These are phyloP conservation scores for Lycium barbarum DNA, from an alignment of 257 asterid species.

Conservation along the genomic window DNA sequence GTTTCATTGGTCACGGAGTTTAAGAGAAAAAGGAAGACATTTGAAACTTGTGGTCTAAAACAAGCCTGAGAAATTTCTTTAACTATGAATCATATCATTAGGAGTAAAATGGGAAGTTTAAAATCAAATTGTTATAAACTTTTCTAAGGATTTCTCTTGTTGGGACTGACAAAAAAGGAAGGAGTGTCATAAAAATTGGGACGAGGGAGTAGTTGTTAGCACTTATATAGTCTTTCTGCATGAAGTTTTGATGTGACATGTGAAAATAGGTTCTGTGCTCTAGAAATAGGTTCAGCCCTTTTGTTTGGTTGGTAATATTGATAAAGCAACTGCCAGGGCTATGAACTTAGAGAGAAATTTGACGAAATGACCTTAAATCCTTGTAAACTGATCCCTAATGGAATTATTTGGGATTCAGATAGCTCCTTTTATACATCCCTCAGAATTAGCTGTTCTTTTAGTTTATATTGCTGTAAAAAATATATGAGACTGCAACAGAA, in stretches of 20 bases:
- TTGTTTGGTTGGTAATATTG: conserved; percentile 21
- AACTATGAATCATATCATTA: too few relatives aligned
- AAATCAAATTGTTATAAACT: too few relatives aligned
- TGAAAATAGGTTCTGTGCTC: neutral
- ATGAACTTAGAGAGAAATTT: conserved; percentile 24
- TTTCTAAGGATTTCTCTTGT: too few relatives aligned
- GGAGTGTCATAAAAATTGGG: too few relatives aligned
- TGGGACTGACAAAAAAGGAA: too few relatives aligned
- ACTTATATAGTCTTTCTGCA: neutral
- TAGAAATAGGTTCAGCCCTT: neutral
- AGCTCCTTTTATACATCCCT: neutral
- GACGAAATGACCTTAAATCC: neutral
- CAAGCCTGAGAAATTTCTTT: too few relatives aligned
- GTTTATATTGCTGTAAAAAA: neutral
- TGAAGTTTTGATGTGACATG: neutral
- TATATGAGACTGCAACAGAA: neutral
- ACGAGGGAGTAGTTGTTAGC: neutral
- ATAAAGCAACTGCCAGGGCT: conserved; percentile 25
- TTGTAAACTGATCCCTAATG: conserved; percentile 25
- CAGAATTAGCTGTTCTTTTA: neutral
- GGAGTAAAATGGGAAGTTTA: too few relatives aligned
- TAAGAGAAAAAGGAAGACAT: too few relatives aligned
- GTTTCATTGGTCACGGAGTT: too few relatives aligned
- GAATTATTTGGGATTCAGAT: conserved; percentile 17
- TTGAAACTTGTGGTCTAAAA: too few relatives aligned